Base-by-base conservation (phyloP, 176 grass and related monocot genomes). In the Raddia guianensis region DNA sequence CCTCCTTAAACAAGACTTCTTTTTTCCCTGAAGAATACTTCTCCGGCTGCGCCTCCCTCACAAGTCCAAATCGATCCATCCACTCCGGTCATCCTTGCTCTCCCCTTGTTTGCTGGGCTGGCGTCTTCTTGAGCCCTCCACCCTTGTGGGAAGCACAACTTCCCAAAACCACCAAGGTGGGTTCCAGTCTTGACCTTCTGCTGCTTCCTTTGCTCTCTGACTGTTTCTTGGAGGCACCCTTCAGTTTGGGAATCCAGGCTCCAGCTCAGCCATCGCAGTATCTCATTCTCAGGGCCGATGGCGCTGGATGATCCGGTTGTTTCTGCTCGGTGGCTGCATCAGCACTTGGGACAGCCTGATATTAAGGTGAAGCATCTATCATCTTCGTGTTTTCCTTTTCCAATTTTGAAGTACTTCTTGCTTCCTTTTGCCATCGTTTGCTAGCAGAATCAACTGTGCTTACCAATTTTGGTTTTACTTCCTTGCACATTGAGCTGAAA, bases 241-340 rank as follows among this genome's bases (percentile, higher is more conserved):
- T 16, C 27, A 80, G 78, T 16, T 20, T 72, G 43, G 20, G 15
- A 50, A 77, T 65, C 83, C 63, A 27, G 27, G 27, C 27, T 76
- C 76, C 53, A 63, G 45, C 68, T 78, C 54, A 63, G 66, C 20
- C 66, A 68, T 58, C 55, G 77, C 48, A 32, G 32, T 11, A 40
- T 70, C 70, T 27, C 27, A 27, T 27, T 27, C 27, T 87, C 51
- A 20, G 62, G 37, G 16, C 60, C 49, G 66, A 98, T 94, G 95
- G 86, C 85, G 45, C 66, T 81, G 74, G 54, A 87, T 74, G 92
- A 94, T 75, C 78, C 92, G 8, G 70, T 91, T 71, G 90, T 98
- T 53, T 93, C 90, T 64, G 78, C 83, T n/a, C 76, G 78, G 73
- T 94, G 92, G 95, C 87, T 98, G 54, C 86, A 93, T 16, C 68